Percentiles rank a stretch among this genome's conserved stretches.
Evolutionary conservation across 2,329 filamentous ascomycete species (phyloP).

Genomic region (Emergomyces pasteurianus): DNA sequence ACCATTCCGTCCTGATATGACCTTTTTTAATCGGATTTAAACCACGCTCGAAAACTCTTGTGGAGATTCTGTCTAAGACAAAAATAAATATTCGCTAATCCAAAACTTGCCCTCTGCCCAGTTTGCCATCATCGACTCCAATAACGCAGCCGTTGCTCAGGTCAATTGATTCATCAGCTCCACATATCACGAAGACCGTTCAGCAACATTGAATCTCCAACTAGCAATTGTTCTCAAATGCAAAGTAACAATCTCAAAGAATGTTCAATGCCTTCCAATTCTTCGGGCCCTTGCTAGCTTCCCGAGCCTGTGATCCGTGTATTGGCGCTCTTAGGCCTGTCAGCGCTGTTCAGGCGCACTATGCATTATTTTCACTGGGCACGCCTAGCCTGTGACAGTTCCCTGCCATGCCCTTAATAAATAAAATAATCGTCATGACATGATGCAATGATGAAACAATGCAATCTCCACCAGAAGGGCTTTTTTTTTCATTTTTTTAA

Average conservation of each 20-base stretch:
- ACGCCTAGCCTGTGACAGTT: not conserved
- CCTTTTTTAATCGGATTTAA: not conserved
- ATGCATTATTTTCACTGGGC: not conserved
- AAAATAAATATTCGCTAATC: not conserved
- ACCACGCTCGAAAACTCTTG: not conserved
- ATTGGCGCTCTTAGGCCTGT: not conserved
- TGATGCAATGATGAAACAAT: not conserved
- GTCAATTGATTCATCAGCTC: not conserved
- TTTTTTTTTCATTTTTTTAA: too few relatives aligned
- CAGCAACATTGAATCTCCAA: not conserved
- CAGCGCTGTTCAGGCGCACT: not conserved
- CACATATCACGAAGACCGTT: too few relatives aligned
- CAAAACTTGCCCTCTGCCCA: not conserved
- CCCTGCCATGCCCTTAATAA: not conserved
- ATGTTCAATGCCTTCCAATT: not conserved
- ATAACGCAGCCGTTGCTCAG: not conserved
- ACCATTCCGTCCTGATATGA: not conserved
- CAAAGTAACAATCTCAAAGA: not conserved
- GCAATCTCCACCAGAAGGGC: not conserved
- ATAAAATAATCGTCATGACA: not conserved
- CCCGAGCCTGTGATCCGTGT: not conserved
- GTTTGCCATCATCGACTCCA: not conserved
- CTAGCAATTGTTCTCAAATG: not conserved
- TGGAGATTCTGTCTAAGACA: not conserved
- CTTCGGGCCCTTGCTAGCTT: too few relatives aligned